A percentile compares a stretch with the other conserved stretches of the same genome.
Evolutionary conservation across 805 yeast genomes (phyloP).

Genomic region (Millerago galiae): DNA sequence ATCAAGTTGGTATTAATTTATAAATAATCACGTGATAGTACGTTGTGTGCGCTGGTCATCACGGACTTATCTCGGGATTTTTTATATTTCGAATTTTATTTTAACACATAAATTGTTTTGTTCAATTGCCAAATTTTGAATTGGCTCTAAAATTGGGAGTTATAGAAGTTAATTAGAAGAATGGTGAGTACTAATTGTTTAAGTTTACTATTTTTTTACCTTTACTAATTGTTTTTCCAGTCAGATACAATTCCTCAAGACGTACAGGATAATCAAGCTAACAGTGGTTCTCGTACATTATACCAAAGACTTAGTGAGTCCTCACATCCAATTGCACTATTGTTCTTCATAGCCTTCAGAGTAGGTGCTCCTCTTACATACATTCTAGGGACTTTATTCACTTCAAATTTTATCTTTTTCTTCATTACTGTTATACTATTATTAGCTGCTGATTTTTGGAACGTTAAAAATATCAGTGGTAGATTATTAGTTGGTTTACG

Average conservation of each 20-base stretch:
- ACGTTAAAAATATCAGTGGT: constrained; percentile 86
- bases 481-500: constrained; percentile 83
- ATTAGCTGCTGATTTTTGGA: constrained; percentile 90
- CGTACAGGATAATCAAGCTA: neutral
- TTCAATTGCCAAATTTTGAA: too few species aligned
- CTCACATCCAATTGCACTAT: constrained; percentile 75
- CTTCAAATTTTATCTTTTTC: constrained; percentile 61
- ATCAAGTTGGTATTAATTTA: neutral
- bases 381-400: constrained; percentile 63
- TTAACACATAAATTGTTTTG: too few species aligned
- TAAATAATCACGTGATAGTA: neutral
- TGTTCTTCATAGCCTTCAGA: constrained; percentile 58
- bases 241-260: constrained; percentile 7
- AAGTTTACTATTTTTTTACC: neutral
- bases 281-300: constrained; percentile 23
- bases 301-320: constrained; percentile 53
- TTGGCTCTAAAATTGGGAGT: too few species aligned
- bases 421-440: constrained; percentile 74
- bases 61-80: neutral
- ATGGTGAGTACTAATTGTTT: neutral
- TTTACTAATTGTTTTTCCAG: constrained; percentile 1
- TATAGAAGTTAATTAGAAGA: neutral
- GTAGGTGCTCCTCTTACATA: constrained; percentile 59
- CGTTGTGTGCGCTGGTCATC: neutral
- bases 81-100: too few species aligned